A percentile compares a stretch with the other conserved stretches of the same genome.
These are phyloP conservation scores for Setaria viridis DNA, from an alignment of 202 grass and related monocot species.

Conservation along the genomic window DNA sequence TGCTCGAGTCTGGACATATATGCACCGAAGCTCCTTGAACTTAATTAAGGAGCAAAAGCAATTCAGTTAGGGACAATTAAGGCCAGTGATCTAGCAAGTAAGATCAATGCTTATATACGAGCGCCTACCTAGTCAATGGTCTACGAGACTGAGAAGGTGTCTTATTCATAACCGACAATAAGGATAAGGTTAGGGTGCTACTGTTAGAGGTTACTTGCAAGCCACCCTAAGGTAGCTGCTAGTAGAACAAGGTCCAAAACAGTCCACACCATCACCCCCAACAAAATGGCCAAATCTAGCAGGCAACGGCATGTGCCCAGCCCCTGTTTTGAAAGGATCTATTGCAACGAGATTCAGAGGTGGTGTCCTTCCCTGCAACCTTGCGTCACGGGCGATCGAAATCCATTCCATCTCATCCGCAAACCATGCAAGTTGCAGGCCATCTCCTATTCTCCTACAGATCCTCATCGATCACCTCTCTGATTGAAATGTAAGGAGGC, in stretches of 20 bases:
- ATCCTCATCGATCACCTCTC: too few species aligned
- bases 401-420: too few species aligned
- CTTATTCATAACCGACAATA: neutral
- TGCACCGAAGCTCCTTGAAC: too few species aligned
- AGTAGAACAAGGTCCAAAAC: constrained; percentile 27
- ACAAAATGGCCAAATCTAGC: constrained; percentile 3
- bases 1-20: too few species aligned
- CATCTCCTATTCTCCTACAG: too few species aligned
- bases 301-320: neutral
- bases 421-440: too few species aligned
- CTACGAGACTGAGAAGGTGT: neutral
- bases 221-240: neutral
- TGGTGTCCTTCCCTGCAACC: neutral
- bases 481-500: neutral
- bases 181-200: constrained; percentile 9
- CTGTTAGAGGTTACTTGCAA: constrained; percentile 46
- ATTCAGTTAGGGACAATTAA: too few species aligned
- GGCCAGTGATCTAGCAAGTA: too few species aligned
- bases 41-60: too few species aligned
- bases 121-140: neutral
- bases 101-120: too few species aligned
- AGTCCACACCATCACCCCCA: neutral
- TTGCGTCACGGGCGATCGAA: too few species aligned
- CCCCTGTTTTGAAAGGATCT: neutral
- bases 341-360: too few species aligned